A percentile compares a stretch with the other conserved stretches of the same genome.
These are phyloP conservation scores for Murraya paniculata DNA, from an alignment of 345 rosid species.

Conservation along the genomic window DNA sequence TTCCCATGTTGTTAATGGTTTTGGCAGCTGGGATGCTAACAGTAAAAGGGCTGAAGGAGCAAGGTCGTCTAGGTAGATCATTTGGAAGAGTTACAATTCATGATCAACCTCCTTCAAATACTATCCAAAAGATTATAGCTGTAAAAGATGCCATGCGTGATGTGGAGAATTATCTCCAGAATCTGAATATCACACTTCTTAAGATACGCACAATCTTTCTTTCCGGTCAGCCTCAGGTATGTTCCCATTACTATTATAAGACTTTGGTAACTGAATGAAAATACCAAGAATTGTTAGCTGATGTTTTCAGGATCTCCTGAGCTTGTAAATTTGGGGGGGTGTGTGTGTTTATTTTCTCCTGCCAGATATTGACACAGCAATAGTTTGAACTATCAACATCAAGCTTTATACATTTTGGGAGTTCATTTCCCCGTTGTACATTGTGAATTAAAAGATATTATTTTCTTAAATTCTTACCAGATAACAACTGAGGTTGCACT, in stretches of 20 bases:
- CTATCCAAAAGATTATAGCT: constrained; percentile 88
- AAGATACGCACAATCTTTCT: constrained; percentile 75
- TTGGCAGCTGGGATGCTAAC: constrained; percentile 79
- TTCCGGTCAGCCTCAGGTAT: constrained; percentile 96
- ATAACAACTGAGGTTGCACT: constrained; percentile 79
- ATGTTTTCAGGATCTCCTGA: background rate
- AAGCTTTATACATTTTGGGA: background rate
- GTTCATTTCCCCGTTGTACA: background rate
- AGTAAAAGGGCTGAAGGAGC: constrained; percentile 79
- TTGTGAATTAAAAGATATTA: background rate
- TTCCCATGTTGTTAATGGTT: constrained; percentile 60
- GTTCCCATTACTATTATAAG: constrained; percentile 8
- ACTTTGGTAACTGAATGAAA: background rate
- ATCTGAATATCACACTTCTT: constrained; percentile 71
- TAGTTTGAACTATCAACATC: background rate
- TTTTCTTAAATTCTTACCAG: constrained; percentile 36
- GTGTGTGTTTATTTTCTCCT: background rate
- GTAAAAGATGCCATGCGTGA: constrained; percentile 89
- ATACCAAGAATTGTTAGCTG: background rate
- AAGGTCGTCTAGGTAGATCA: constrained; percentile 91
- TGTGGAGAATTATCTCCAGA: constrained; percentile 81
- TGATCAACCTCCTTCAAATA: constrained; percentile 98
- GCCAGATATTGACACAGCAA: background rate
- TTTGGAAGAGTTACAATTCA: constrained; percentile 78
- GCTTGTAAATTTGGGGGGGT: background rate